Evolutionary conservation across 352 stramenopile genomes (phyloP).

Genomic region (Globisporangium sylvaticum): DNA sequence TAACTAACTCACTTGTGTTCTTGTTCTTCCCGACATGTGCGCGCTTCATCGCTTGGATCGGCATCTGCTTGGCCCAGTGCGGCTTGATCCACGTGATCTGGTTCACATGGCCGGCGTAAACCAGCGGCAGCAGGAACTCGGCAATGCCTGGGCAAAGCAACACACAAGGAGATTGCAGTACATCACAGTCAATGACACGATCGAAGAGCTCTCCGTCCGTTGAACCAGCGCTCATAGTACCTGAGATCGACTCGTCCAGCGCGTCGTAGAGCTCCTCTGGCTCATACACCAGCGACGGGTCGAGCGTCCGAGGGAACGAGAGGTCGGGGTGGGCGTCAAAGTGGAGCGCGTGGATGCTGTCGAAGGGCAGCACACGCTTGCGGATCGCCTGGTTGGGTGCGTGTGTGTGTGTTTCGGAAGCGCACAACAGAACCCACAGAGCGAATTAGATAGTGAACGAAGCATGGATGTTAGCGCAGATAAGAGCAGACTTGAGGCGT

Average conservation of each 20-base stretch:
- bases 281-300: slow-evolving; percentile 50
- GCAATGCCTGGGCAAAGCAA: slow-evolving; percentile 64
- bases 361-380: slow-evolving; percentile 59
- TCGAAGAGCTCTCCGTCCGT: not conserved
- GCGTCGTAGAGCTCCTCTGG: slow-evolving; percentile 70
- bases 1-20: slow-evolving; percentile 2
- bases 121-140: slow-evolving; percentile 79
- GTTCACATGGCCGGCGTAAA: slow-evolving; percentile 74
- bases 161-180: not conserved
- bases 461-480: not conserved
- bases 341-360: slow-evolving; percentile 65
- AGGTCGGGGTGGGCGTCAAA: slow-evolving; percentile 87
- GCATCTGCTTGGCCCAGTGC: slow-evolving; percentile 50
- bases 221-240: slow-evolving; percentile 10
- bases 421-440: not conserved
- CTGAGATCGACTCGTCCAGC: slow-evolving; percentile 54
- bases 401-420: not conserved
- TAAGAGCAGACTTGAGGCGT: not conserved
- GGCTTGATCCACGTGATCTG: slow-evolving; percentile 81
- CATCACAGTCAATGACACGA: not conserved
- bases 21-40: slow-evolving; percentile 18
- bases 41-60: slow-evolving; percentile 1
- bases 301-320: slow-evolving; percentile 49
- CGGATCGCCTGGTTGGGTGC: slow-evolving; percentile 53
- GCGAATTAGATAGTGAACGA: not conserved